Base-by-base conservation (phyloP, 306 rosid species). In the Glycine tomentella region DNA sequence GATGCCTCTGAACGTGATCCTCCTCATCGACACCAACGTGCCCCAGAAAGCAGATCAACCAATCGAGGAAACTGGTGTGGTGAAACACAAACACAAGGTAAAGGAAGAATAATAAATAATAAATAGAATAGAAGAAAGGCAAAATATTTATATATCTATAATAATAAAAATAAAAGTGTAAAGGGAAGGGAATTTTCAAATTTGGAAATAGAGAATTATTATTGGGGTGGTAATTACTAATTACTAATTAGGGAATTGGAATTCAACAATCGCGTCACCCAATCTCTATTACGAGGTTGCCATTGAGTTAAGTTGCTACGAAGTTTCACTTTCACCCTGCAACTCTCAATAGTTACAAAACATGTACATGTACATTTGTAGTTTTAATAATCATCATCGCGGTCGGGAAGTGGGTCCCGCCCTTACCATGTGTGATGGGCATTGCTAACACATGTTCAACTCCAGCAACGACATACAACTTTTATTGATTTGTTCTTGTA, bases 1-100 rank as follows among this genome's bases (percentile, higher is more conserved):
- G 81, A 36, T 78, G 74, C 71, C 50, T 53, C 75, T 62, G 59
- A 55, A 69, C 78, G 72, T 80, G 87, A 89, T 85, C 84, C 57
- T 77, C 85, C 64, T 72, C 92, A 89, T 86, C 91, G 90, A 87
- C 91, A 82, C 81, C 83, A 87, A 83, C 87, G 79, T 79, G 88
- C 82, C 85, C 73, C 85, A 77, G 90, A 76, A 58, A 93, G 92
- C 92, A 93, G 98, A 95, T 93, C 97, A 95, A 90, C 93, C 89
- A 93, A 91, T 90, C 92, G 90, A 89, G 89, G 51, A 92, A 90
- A 85, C 86, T 83, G 92, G 70, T 80, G 80, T 83, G 84, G 84
- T 87, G 84, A 55, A 83, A 78, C 87, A 46, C 64, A 74, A 38
- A 42, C 68, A 85, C 85, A 95, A 91, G 91, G 97, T 86, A 88